phyloP scores from a whole-genome alignment of 2,329 filamentous ascomycete species.

The Hirsutella thompsonii region DNA sequence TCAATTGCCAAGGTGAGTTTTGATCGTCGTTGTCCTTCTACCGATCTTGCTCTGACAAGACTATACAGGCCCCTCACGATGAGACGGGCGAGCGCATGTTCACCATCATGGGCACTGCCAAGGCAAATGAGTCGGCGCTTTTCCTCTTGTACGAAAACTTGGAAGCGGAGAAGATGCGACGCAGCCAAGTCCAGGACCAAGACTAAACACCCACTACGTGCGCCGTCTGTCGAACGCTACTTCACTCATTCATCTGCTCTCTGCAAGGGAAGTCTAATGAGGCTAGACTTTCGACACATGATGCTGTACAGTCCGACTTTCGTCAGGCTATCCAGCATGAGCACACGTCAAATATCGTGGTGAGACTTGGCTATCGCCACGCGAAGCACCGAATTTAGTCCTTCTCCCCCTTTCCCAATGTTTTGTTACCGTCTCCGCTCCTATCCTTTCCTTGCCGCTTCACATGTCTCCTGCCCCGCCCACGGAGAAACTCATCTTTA shows the following conservation, averaged over 20 bases:
- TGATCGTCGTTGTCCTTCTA: neutral
- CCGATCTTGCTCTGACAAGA: neutral
- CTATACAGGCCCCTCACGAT: conserved; percentile 68
- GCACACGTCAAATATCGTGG: conserved; percentile 31
- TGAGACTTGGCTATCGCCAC: conserved; percentile 6
- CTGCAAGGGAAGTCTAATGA: conserved; percentile 26
- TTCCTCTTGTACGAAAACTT: conserved; percentile 98
- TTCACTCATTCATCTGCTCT: conserved; percentile 16
- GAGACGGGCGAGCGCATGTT: conserved; percentile 99
- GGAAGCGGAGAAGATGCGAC: conserved; percentile 97
- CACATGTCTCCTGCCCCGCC: conserved; percentile 5
- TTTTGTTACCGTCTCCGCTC: conserved; percentile 12
- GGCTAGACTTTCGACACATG: no score
- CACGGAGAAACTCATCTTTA: conserved; percentile 1
- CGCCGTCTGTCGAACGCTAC: conserved; percentile 10
- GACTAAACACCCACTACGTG: conserved; percentile 28
- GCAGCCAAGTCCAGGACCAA: conserved; percentile 58
- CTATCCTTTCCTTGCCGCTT: conserved; percentile 8
- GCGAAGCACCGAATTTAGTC: conserved; percentile 11
- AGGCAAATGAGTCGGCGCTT: conserved; percentile 88
- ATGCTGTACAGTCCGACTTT: no score
- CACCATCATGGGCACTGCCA: conserved; percentile 92
- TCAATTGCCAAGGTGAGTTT: conserved; percentile 74
- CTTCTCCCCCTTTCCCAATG: conserved; percentile 7
- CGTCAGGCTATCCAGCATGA: conserved; percentile 30